These are phyloP conservation scores for Termitomyces sp. DNA, from an alignment of 768 basidiomycete genomes.

Conservation along the genomic window DNA sequence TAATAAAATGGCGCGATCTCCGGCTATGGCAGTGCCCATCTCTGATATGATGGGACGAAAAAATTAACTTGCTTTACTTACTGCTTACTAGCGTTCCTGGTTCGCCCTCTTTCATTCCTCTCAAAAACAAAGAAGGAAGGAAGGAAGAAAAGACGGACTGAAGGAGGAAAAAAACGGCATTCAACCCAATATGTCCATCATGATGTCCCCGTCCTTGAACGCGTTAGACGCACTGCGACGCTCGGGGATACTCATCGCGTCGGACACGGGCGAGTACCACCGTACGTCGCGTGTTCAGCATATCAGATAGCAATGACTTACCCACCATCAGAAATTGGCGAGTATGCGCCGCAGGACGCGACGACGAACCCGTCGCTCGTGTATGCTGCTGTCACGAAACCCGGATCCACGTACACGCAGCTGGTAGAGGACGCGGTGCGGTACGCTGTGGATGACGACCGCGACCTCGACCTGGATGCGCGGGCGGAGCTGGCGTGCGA, in stretches of 20 bases:
- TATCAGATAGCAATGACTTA: neutral
- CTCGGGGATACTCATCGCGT: conserved; percentile 25
- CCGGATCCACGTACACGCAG: conserved; percentile 20
- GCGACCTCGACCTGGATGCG: conserved; percentile 10
- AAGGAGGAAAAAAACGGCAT: too few species aligned
- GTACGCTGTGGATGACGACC: conserved; percentile 14
- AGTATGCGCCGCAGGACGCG: conserved; percentile 26
- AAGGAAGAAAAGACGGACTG: too few species aligned
- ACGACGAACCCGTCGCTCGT: conserved; percentile 32
- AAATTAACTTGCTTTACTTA: too few species aligned
- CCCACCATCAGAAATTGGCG: conserved; percentile 21
- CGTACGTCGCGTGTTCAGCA: conserved; percentile 13
- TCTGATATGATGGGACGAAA: too few species aligned
- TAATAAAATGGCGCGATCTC: too few species aligned
- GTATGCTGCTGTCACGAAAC: conserved; percentile 24
- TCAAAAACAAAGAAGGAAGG: too few species aligned
- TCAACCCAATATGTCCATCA: too few species aligned
- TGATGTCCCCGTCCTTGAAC: conserved; percentile 6
- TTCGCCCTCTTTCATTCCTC: too few species aligned
- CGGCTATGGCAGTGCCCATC: too few species aligned
- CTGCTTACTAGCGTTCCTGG: too few species aligned
- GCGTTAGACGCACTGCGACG: conserved; percentile 22
- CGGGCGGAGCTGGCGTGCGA: conserved; percentile 23
- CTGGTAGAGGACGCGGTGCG: conserved; percentile 23
- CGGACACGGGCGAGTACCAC: conserved; percentile 29